A percentile compares a stretch with the other conserved stretches of the same genome.
Conservation (phyloP, 352 stramenopile species). For the Phytopythium helicoides region DNA sequence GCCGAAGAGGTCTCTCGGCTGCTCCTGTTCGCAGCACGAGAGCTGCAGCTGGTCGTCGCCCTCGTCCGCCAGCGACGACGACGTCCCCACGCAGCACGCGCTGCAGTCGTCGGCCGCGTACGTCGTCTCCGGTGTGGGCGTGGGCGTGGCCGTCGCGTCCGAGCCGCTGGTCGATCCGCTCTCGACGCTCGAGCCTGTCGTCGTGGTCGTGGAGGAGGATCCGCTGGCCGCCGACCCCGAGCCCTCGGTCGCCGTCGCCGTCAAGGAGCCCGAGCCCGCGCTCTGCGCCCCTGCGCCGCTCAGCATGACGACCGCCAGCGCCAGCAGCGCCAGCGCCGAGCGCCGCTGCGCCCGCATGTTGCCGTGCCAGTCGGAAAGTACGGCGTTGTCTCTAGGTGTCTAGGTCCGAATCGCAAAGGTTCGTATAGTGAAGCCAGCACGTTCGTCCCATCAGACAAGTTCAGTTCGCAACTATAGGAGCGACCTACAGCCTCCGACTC, state of each 20-base stretch:
- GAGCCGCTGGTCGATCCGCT: not conserved
- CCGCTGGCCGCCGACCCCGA: not conserved
- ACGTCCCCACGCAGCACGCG: conserved; percentile 38
- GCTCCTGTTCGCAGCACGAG: conserved; percentile 47
- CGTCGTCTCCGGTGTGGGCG: conserved; percentile 7
- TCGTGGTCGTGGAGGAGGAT: conserved; percentile 5
- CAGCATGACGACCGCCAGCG: not conserved
- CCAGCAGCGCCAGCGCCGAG: not conserved
- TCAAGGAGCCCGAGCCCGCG: conserved; percentile 2
- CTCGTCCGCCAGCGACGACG: conserved; percentile 19
- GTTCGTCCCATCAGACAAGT: too few species aligned
- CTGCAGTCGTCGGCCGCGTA: conserved; percentile 54
- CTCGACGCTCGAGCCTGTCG: conserved; percentile 7
- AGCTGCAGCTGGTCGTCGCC: conserved; percentile 31
- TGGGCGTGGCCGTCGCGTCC: not conserved
- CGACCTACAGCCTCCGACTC: too few species aligned
- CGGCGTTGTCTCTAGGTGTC: not conserved
- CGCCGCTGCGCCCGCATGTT: conserved; percentile 1
- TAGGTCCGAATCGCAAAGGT: not conserved
- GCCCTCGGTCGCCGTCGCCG: not conserved
- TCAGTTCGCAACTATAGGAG: too few species aligned
- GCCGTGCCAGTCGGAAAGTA: too few species aligned
- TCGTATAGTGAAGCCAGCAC: too few species aligned
- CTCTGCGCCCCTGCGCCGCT: not conserved
- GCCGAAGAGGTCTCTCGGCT: conserved; percentile 47